Evolutionary conservation across 2,329 filamentous ascomycete species (phyloP), one percentile per base, ranked within the genome.

Genomic region (Myotisia sp.): DNA sequence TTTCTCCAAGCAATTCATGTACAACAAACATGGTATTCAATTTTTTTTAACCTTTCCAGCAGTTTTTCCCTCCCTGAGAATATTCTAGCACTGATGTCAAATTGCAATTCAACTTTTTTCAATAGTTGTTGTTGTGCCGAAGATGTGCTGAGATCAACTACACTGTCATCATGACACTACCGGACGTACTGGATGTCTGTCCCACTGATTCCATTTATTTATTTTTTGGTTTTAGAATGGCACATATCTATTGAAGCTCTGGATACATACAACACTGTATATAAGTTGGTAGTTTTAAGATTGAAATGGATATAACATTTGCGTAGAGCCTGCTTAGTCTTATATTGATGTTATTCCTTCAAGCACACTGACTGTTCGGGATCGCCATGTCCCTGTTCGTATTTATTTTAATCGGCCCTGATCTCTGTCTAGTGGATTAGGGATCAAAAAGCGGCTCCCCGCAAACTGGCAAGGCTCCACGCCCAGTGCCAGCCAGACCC

Each of bases 111-210:
- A 73, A 77, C 76, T 62, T 56, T 52, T 47, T 62, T 34, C 34
- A 29, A 76, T 93, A 82, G 79, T 82, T 85, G 75, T 68, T 71
- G 75, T 86, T 90, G 86, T 84, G 86, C 85, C 85, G 82, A 86
- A 92, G 84, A 92, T 84, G 84, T 93, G 85, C 85, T 90, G 73
- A 92, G 68, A 90, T 70, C 37, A 44, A 59, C 17, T 35, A 18
- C 37, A 20, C 24, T 26, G 29, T 32, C 21, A 14, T 40, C n/a
- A 47, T 36, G 38, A 45, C 45, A 42, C 37, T 39, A 50, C 58
- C 55, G 51, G 54, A 58, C 44, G 56, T 60, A 61, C 58, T 60
- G 56, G 58, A 59, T 58, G 42, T 52, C 42, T 58, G 56, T 56
- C 55, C 45, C 47, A 45, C 42, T 45, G 38, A 30, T 37, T 42